Evolutionary conservation across 768 basidiomycete genomes (phyloP), one percentile per base, ranked within the genome.

Genomic region (Gymnopilus dilepis): DNA sequence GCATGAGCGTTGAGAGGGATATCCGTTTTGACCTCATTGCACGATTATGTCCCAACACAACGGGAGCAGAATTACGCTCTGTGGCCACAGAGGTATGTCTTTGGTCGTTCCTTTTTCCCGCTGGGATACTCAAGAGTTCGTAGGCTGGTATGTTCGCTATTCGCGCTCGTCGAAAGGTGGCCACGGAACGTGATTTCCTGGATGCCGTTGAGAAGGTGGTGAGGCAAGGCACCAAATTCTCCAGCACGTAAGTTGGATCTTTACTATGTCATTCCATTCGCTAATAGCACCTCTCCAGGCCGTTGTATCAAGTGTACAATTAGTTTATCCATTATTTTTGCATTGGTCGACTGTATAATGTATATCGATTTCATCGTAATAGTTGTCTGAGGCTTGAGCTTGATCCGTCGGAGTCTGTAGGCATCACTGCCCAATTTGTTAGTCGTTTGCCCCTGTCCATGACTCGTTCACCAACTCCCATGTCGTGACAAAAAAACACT

Each of bases 131-230:
- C 24, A 62, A n/a, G 24, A 13, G 37, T 51, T 40, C 52, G 19
- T 40, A 93, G 91, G 97, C 97, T 50, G 97, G 97, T n/a, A 99
- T 99, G 97, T 99, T 97, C 77, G 97, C 97, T 1, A 99, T 99
- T 71, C 91, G 97, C 61, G 92, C 94, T 45, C 84, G 97, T 68
- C 84, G 97, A 76, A 99, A 99, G 76, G 95, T 99, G 1, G 95
- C 96, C 0, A 95, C 95, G 5, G 97, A 99, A 73, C 90, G 94
- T 57, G 97, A 99, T 76, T 99, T 98, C 80, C 79, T 99, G 73
- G 95, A 97, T 65, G 92, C 95, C 11, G 97, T 99, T 2, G 97
- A 99, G 82, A 99, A 99, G 79, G 97, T 99, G 60, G 95, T 98
- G 40, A 84, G 94, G 69, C 95, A 98, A 78, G 96, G 96, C 26